Conservation (phyloP, 1,139 yeast genomes). For the Barnettozyma hawaiiensis region DNA sequence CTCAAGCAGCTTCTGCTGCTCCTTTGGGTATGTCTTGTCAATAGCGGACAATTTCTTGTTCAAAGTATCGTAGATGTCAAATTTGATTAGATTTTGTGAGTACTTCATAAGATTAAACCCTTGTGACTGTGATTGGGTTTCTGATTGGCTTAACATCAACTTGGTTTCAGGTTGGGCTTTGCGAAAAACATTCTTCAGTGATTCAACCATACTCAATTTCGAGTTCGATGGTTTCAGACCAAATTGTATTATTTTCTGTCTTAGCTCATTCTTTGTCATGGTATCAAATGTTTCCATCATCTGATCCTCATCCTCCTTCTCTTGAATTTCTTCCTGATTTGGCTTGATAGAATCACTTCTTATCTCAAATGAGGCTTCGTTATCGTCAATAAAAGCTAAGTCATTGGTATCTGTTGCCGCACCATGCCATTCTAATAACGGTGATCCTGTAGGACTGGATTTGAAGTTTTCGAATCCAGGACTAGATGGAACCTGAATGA, state of each 20-base stretch:
- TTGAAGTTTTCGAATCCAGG: constrained; percentile 9
- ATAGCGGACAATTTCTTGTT: constrained; percentile 19
- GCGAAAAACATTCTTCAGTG: constrained; percentile 22
- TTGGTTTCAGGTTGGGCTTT: constrained; percentile 19
- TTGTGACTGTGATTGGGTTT: constrained; percentile 14
- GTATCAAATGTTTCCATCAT: constrained; percentile 13
- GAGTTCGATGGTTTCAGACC: constrained; percentile 35
- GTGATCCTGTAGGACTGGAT: constrained; percentile 9
- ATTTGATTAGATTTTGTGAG: constrained; percentile 20
- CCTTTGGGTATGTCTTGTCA: constrained; percentile 3
- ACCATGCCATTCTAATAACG: neutral
- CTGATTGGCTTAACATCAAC: constrained; percentile 17
- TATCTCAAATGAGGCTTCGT: neutral
- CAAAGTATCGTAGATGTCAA: constrained; percentile 24
- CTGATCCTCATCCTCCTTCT: constrained; percentile 4
- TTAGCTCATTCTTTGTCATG: constrained; percentile 29
- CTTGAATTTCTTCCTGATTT: neutral
- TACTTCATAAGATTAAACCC: constrained; percentile 9
- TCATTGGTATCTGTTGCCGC: neutral
- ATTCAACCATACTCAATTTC: constrained; percentile 31
- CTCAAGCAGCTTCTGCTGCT: constrained; percentile 28
- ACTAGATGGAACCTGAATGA: constrained; percentile 23
- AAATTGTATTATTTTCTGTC: constrained; percentile 29
- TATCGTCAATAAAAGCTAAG: neutral
- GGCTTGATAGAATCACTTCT: neutral